Base-by-base conservation (phyloP, 2,329 filamentous ascomycete genomes). In the Sclerotinia sclerotiorum region DNA sequence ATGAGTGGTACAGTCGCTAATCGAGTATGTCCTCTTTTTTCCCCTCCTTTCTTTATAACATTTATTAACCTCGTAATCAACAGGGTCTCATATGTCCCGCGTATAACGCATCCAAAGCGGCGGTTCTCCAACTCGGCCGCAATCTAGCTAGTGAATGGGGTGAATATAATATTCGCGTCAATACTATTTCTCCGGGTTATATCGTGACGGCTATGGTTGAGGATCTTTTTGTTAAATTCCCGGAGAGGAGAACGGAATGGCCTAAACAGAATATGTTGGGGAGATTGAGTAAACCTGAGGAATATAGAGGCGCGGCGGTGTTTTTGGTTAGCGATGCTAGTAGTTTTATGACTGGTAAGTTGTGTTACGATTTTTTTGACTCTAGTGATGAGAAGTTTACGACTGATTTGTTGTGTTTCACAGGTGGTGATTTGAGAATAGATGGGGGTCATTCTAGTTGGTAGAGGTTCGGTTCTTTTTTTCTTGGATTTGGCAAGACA, bases 161-260 rank as follows among this genome's bases (percentile, higher is more conserved):
- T 58, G 46, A 72, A 29, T 64, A 76, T 51, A 87, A 87, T 49
- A 94, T 95, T 75, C 86, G 91, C 2, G 89, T 94, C 70, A 94
- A 95, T 80, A 93, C 90, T 19, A 86, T 95, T 71, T 92, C 89
- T 27, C 91, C 92, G 0, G 91, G 92, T 11, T 93, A 93, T 77
- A 92, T 93, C 75, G 85, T 90, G 29, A 93, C 91, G 1, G 87
- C 90, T 29, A 97, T 97, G 93, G 91, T 94, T 1, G 87, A 92
- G 77, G 85, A 87, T 69, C 85, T 97, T 44, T 95, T 97, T 75
- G 84, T 88, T 72, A 84, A 90, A 71, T 91, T 87, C 72, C 93
- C 93, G 0, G 90, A 93, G 75, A 83, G 86, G 65, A 81, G 81
- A 70, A 79, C 79, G 35, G 85, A 88, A 70, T 97, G 93, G 93